Conservation (phyloP, 2,329 filamentous ascomycete species). For the Diaporthe aspalathi region DNA sequence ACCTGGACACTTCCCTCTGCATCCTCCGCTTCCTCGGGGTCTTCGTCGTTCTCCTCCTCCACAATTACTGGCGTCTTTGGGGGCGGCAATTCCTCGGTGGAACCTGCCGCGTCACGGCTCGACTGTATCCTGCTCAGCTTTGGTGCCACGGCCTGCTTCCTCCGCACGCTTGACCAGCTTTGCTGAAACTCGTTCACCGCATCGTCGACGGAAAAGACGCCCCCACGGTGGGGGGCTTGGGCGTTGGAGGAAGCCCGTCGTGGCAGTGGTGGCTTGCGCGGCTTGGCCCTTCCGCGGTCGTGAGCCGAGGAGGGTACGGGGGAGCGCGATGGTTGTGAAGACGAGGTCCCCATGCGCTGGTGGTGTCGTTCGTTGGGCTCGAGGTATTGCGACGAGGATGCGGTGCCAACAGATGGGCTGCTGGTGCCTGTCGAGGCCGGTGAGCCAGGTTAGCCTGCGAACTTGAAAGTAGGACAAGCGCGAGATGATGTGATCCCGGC, state of each 20-base stretch:
- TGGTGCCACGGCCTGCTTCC: conserved; percentile 50
- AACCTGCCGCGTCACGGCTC: conserved; percentile 42
- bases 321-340: conserved; percentile 50
- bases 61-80: conserved; percentile 36
- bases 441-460: conserved; percentile 42
- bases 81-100: conserved; percentile 38
- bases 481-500: background rate
- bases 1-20: conserved; percentile 43
- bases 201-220: conserved; percentile 92
- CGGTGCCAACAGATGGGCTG: conserved; percentile 46
- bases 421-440: conserved; percentile 48
- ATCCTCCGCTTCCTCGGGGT: conserved; percentile 5
- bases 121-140: conserved; percentile 47
- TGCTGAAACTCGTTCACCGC: conserved; percentile 63
- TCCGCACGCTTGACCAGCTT: conserved; percentile 53
- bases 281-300: conserved; percentile 63
- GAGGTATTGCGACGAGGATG: conserved; percentile 39
- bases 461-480: conserved; percentile 20
- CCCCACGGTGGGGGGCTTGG: conserved; percentile 80
- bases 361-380: conserved; percentile 50
- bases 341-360: conserved; percentile 55
- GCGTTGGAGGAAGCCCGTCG: conserved; percentile 80
- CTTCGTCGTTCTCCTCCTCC: conserved; percentile 39
- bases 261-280: conserved; percentile 78
- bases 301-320: conserved; percentile 58